Evolutionary conservation across 345 rosid species (phyloP).

Genomic region (Arabidopsis arenosa): DNA sequence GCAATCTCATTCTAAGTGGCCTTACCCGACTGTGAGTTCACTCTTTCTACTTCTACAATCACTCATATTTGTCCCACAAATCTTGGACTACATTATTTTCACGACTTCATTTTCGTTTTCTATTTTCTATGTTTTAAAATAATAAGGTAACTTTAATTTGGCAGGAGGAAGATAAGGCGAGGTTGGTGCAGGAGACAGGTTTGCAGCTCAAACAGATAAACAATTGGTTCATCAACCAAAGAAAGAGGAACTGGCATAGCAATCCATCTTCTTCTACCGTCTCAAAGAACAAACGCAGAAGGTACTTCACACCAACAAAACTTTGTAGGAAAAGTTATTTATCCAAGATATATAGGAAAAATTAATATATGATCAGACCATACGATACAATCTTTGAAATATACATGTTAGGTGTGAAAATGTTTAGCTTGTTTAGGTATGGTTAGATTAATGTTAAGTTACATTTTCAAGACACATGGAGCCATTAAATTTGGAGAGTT

Average conservation of each 20-base stretch:
- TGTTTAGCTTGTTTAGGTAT: background rate
- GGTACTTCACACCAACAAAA: conserved; percentile 50
- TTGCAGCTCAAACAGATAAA: conserved; percentile 93
- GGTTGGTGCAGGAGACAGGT: conserved; percentile 94
- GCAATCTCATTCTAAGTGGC: conserved; percentile 97
- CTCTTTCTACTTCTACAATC: conserved; percentile 3
- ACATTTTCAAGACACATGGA: conserved; percentile 1
- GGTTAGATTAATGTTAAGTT: conserved; percentile 11
- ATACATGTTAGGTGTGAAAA: conserved; percentile 7
- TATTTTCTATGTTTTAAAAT: background rate
- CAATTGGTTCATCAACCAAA: conserved; percentile 98
- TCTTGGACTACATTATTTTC: conserved; percentile 12
- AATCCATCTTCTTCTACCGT: conserved; percentile 79
- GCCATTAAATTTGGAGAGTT: conserved; percentile 16
- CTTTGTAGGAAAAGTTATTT: conserved; percentile 8
- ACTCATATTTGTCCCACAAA: background rate
- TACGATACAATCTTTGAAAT: background rate
- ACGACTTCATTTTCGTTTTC: background rate
- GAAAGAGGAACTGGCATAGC: conserved; percentile 98
- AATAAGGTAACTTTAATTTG: background rate
- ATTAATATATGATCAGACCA: background rate
- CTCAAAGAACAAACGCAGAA: conserved; percentile 86
- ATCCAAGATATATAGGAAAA: background rate
- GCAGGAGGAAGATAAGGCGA: conserved; percentile 97
- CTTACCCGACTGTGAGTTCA: conserved; percentile 86